A percentile compares a stretch with the other conserved stretches of the same genome.
These are phyloP conservation scores for Boechera divaricarpa DNA, from an alignment of 345 rosid genomes.

Conservation along the genomic window DNA sequence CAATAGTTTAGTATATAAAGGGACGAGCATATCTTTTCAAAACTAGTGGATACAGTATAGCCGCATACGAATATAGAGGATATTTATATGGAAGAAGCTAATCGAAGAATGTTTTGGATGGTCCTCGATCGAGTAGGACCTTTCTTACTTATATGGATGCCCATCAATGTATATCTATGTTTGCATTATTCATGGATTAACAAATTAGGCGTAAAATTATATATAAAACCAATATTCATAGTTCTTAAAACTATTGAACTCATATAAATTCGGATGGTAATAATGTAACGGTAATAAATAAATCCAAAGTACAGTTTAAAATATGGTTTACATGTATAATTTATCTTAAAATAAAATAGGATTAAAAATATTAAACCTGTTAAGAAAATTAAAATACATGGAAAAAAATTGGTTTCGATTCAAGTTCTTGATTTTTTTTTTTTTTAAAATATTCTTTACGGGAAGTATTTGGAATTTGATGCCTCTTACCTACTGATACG, in stretches of 20 bases:
- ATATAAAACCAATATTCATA: too few relatives aligned
- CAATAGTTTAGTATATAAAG: background rate
- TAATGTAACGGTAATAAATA: background rate
- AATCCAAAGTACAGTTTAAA: background rate
- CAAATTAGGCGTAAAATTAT: background rate
- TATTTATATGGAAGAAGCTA: background rate
- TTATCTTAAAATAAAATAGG: background rate
- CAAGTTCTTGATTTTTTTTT: background rate
- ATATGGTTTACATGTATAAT: background rate
- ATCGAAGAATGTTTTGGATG: conserved; percentile 33
- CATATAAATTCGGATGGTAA: background rate
- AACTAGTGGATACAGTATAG: conserved; percentile 33
- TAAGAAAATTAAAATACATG: background rate
- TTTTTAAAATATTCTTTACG: background rate
- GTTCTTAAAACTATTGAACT: background rate
- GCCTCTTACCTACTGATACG: conserved; percentile 22
- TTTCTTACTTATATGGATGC: conserved; percentile 28
- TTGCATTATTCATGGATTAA: background rate
- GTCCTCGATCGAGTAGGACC: conserved; percentile 34
- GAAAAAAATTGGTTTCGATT: background rate
- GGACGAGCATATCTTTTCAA: conserved; percentile 18
- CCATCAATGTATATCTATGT: conserved; percentile 7
- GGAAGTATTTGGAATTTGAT: conserved; percentile 26
- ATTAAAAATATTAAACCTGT: background rate
- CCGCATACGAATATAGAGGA: conserved; percentile 35